Base-by-base conservation (phyloP, 495 filamentous ascomycete genomes). In the Annulohypoxylon maeteangense region DNA sequence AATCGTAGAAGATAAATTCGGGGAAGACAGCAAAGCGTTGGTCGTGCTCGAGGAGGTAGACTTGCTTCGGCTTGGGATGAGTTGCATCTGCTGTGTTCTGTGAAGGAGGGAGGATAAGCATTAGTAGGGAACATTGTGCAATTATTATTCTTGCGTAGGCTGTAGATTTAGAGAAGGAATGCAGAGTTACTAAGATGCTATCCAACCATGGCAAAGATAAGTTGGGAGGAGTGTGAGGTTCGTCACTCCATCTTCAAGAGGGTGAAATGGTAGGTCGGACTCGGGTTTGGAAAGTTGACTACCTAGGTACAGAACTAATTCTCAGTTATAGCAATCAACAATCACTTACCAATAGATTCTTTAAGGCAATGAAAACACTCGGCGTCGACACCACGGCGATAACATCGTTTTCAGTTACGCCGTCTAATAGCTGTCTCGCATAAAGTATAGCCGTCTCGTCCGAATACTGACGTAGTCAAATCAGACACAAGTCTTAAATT, bases 1-100 rank as follows among this genome's bases (percentile, higher is more conserved):
- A 93, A 78, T 95, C 90, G 78, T 94, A 95, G 50, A 82, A 84
- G 20, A 89, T 76, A 73, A 92, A 94, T 72, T 93, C 90, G 7
- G 80, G 67, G 71, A 94, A 92, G 16, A 93, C 83, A 14, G 82
- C 79, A 76, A 94, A 94, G 16, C 92, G 85, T 51, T 84, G 78
- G 76, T 94, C 92, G 74, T 86, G 91, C 76, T 94, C 92, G 11
- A 94, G 81, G 0, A 94, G 82, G 59, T 67, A 68, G 34, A 80
- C 78, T 23, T 93, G 66, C 62, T 84, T 85, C 1, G 90, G 88
- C 40, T 71, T 80, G n/a, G 76, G 76, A 22, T 59, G 23, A 32
- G 76, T 62, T 56, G 76, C 72, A 25, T 71, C 75, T 32, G 76
- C 42, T 11, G 75, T 72, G 47, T 70, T 70, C 67, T 85, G 61